A percentile compares a stretch with the other conserved stretches of the same genome.
phyloP scores from a whole-genome alignment of 345 rosid genomes.

The Hibiscus trionum region DNA sequence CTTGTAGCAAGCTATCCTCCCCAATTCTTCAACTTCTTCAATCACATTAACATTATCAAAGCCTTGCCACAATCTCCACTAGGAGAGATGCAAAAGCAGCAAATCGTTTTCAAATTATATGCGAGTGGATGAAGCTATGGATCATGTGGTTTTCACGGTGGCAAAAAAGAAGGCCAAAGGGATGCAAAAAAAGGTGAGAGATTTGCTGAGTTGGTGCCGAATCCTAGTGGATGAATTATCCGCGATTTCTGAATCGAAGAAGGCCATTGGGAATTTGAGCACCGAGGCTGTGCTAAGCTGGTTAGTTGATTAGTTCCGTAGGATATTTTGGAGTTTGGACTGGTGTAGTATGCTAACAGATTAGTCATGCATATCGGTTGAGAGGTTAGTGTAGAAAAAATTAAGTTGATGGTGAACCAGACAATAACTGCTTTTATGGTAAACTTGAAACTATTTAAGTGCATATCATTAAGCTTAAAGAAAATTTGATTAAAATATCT shows the following conservation, averaged over 20 bases:
- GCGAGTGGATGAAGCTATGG: conserved; percentile 96
- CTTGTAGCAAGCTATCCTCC: no score
- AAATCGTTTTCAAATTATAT: conserved; percentile 79
- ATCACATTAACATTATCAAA: no score
- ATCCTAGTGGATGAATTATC: conserved; percentile 54
- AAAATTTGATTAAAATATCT: background rate
- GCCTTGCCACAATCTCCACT: no score
- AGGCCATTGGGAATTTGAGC: conserved; percentile 87
- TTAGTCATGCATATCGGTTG: no score
- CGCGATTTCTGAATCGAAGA: conserved; percentile 79
- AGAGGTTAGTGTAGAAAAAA: background rate
- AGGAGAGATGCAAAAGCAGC: background rate
- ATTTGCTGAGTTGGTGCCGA: conserved; percentile 55
- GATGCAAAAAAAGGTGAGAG: conserved; percentile 80
- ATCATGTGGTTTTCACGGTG: conserved; percentile 67
- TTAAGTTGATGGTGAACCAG: background rate
- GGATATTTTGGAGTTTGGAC: no score
- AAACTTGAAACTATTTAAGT: no score
- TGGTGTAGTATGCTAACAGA: no score
- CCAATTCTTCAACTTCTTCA: no score
- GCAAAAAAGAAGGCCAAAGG: conserved; percentile 88
- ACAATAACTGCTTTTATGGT: no score
- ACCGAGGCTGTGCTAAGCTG: conserved; percentile 90
- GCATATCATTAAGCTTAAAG: background rate
- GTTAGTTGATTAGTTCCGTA: conserved; percentile 32